phyloP scores from a whole-genome alignment of 75 land plant genomes.

The Sequoiadendron giganteum region DNA sequence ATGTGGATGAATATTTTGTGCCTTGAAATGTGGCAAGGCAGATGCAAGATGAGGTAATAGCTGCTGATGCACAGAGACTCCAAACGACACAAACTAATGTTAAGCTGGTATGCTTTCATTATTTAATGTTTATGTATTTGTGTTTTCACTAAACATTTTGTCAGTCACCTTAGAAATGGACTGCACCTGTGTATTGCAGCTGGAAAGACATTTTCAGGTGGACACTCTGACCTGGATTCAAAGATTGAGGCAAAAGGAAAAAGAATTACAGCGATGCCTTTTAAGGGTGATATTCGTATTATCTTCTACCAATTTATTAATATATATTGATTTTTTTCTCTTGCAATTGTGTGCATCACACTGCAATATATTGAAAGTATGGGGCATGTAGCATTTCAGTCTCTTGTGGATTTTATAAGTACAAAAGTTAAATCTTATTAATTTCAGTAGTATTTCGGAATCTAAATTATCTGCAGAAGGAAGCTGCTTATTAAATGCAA shows the following conservation, averaged over 20 bases:
- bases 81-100: constrained; percentile 86
- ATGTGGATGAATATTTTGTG: constrained; percentile 6
- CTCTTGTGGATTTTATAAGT: background rate
- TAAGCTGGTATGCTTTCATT: constrained; percentile 62
- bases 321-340: background rate
- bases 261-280: constrained; percentile 77
- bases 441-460: background rate
- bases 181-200: constrained; percentile 31
- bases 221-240: constrained; percentile 91
- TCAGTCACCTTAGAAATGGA: background rate
- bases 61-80: constrained; percentile 86
- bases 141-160: background rate
- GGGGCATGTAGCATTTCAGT: background rate
- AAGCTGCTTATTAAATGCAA: background rate
- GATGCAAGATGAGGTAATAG: constrained; percentile 95
- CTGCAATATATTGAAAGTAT: background rate
- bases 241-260: constrained; percentile 83
- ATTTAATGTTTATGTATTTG: background rate
- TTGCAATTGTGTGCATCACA: background rate
- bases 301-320: background rate
- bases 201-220: constrained; percentile 89
- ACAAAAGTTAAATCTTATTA: background rate
- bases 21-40: constrained; percentile 35
- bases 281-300: constrained; percentile 49
- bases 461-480: background rate